Evolutionary conservation across 2,329 filamentous ascomycete species (phyloP).

Genomic region (Pestalotiopsis sp.): DNA sequence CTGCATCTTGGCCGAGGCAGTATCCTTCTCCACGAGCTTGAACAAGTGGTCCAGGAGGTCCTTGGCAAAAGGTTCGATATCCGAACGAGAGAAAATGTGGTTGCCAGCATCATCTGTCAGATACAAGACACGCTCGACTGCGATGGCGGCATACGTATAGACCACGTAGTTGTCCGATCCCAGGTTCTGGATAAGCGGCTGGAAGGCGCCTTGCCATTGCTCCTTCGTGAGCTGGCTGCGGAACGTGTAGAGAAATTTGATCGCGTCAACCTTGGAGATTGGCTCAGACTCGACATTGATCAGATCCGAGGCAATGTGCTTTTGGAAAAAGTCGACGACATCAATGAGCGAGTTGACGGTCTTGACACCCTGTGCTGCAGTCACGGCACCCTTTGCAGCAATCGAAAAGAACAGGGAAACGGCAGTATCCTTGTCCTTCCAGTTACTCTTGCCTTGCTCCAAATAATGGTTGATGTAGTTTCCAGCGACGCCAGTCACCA

Average conservation of each 20-base stretch:
- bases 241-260: constrained; percentile 98
- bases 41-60: constrained; percentile 90
- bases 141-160: constrained; percentile 95
- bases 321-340: constrained; percentile 93
- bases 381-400: constrained; percentile 87
- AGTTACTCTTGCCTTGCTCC: constrained; percentile 77
- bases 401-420: constrained; percentile 95
- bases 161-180: constrained; percentile 92
- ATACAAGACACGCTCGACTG: constrained; percentile 89
- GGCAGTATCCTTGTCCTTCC: constrained; percentile 98
- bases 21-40: constrained; percentile 83
- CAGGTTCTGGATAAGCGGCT: constrained; percentile 87
- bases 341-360: constrained; percentile 86
- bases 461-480: constrained; percentile 88
- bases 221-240: constrained; percentile 90
- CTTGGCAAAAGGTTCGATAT: constrained; percentile 80
- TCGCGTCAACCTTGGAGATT: constrained; percentile 94
- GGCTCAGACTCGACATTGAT: constrained; percentile 71
- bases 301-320: constrained; percentile 87
- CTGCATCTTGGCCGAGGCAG: constrained; percentile 87
- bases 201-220: constrained; percentile 89
- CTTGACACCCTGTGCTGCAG: constrained; percentile 85
- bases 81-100: constrained; percentile 76
- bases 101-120: constrained; percentile 75
- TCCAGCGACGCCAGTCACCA: constrained; percentile 85